Conservation (phyloP, 2,329 filamentous ascomycete genomes). For the Colletotrichum falcatum region DNA sequence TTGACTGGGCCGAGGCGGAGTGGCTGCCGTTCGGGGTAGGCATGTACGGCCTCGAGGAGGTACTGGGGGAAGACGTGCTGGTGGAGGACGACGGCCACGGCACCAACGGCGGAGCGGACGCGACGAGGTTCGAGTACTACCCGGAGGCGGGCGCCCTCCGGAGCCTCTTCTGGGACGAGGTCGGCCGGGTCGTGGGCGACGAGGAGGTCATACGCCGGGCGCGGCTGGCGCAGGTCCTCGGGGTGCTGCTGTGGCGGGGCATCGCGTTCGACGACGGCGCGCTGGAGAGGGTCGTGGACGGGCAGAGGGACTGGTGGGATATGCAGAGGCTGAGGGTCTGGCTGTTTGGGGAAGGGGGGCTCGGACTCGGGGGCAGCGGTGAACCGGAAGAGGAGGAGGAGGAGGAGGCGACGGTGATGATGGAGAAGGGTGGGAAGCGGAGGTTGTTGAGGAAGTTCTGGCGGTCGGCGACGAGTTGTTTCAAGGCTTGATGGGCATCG, state of each 20-base stretch:
- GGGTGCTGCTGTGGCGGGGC: constrained; percentile 72
- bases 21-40: constrained; percentile 69
- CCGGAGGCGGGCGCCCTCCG: constrained; percentile 57
- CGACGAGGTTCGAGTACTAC: constrained; percentile 58
- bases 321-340: constrained; percentile 60
- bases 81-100: neutral
- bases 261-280: constrained; percentile 72
- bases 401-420: neutral
- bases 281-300: constrained; percentile 68
- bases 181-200: constrained; percentile 50
- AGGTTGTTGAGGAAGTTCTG: neutral
- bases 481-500: neutral
- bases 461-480: neutral
- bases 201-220: constrained; percentile 50
- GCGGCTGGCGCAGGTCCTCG: constrained; percentile 59
- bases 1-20: constrained; percentile 76
- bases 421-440: neutral
- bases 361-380: neutral
- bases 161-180: constrained; percentile 61
- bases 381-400: neutral
- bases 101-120: neutral
- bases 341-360: constrained; percentile 17
- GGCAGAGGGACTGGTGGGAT: constrained; percentile 63
- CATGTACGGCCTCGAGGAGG: constrained; percentile 70
- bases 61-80: constrained; percentile 61